phyloP scores from a whole-genome alignment of 306 rosid genomes.

The Castanea sativa region DNA sequence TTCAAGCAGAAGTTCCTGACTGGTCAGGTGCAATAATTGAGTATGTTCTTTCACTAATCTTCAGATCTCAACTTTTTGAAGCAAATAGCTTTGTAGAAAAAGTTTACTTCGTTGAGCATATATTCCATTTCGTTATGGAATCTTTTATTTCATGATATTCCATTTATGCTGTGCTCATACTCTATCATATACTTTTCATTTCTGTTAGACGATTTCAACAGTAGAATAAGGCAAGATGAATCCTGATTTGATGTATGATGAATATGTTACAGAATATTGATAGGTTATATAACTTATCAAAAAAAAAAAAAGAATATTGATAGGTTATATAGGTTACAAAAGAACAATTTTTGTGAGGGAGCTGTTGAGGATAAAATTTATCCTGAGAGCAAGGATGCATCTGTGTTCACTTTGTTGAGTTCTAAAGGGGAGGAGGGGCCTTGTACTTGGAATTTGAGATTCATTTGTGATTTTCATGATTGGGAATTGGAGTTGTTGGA shows the following conservation, averaged over 20 bases:
- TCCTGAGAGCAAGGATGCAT: not conserved
- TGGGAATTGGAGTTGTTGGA: too few relatives aligned
- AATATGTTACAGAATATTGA: not conserved
- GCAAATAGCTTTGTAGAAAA: slow-evolving; percentile 1
- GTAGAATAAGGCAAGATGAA: not conserved
- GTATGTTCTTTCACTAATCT: slow-evolving; percentile 44
- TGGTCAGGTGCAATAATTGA: slow-evolving; percentile 68
- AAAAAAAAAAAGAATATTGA: not conserved
- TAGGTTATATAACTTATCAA: not conserved
- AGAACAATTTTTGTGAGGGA: not conserved
- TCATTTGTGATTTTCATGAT: too few relatives aligned
- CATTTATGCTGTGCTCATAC: not conserved
- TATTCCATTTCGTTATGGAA: not conserved
- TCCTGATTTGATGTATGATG: not conserved
- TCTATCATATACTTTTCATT: not conserved
- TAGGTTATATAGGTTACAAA: not conserved
- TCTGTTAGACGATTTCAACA: not conserved
- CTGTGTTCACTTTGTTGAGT: too few relatives aligned
- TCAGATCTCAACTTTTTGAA: slow-evolving; percentile 7
- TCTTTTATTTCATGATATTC: not conserved
- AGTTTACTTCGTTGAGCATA: not conserved
- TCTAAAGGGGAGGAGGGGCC: too few relatives aligned
- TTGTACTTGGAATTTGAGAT: too few relatives aligned
- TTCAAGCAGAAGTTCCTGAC: slow-evolving; percentile 81
- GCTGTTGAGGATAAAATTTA: not conserved